phyloP scores from a whole-genome alignment of 2,329 filamentous ascomycete species.

The Chrysoporthe puriensis region DNA sequence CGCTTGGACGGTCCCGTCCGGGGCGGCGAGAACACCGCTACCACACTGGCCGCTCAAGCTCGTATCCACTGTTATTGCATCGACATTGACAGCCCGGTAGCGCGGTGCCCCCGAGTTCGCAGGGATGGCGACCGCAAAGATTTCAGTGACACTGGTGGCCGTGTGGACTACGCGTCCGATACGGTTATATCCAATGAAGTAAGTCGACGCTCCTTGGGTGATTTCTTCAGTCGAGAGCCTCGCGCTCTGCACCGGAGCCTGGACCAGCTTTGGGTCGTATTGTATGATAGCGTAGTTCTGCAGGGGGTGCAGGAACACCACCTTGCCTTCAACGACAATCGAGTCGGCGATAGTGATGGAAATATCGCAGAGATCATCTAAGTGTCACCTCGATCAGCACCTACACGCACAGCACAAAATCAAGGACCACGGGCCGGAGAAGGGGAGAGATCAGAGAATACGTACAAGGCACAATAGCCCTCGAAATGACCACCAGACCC shows the following conservation, averaged over 20 bases:
- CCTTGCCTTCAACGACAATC: conserved; percentile 90
- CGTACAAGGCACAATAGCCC: conserved; percentile 79
- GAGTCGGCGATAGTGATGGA: conserved; percentile 96
- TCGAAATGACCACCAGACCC: conserved; percentile 89
- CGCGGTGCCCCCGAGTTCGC: conserved; percentile 84
- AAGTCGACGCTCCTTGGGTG: conserved; percentile 90
- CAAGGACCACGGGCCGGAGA: conserved; percentile 43
- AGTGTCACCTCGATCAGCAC: background rate
- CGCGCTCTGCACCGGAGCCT: conserved; percentile 89
- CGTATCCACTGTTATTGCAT: conserved; percentile 96
- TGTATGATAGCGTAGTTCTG: conserved; percentile 97
- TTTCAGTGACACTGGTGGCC: conserved; percentile 93
- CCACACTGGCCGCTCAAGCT: conserved; percentile 89
- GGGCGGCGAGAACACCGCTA: conserved; percentile 86
- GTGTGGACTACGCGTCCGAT: conserved; percentile 92
- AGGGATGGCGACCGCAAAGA: conserved; percentile 94
- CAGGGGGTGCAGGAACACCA: conserved; percentile 92
- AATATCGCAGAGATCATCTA: conserved; percentile 89
- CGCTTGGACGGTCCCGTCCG: conserved; percentile 91
- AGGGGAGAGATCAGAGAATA: background rate
- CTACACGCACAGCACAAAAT: background rate
- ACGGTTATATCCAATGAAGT: conserved; percentile 98
- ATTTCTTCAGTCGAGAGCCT: conserved; percentile 80
- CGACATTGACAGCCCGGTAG: conserved; percentile 93
- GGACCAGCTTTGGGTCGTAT: conserved; percentile 91